phyloP scores from a whole-genome alignment of 495 filamentous ascomycete species.

The Penicillium pancosmium region DNA sequence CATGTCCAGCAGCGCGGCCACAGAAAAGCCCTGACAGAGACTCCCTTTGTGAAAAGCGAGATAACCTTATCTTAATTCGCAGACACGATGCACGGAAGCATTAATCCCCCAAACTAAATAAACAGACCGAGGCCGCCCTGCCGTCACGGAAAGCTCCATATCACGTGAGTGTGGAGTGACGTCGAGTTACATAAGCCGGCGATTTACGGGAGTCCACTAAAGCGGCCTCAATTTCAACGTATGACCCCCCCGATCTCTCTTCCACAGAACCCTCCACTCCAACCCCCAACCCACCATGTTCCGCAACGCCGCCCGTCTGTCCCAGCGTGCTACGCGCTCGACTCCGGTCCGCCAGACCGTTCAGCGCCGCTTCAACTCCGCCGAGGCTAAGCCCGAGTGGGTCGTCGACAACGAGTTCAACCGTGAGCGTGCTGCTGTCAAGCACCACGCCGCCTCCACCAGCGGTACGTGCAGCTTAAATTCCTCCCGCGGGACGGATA shows the following conservation, averaged over 20 bases:
- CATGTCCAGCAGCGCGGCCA: slow-evolving; percentile 21
- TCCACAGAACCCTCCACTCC: slow-evolving; percentile 21
- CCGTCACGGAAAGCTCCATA: slow-evolving; percentile 3
- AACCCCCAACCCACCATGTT: slow-evolving; percentile 55
- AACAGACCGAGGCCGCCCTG: neutral
- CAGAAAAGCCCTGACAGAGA: neutral
- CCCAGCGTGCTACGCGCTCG: slow-evolving; percentile 60
- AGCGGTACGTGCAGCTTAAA: slow-evolving; percentile 60
- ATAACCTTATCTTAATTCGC: neutral
- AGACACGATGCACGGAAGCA: neutral
- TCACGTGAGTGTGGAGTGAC: slow-evolving; percentile 28
- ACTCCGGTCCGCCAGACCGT: slow-evolving; percentile 58
- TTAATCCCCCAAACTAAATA: neutral
- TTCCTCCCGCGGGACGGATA: slow-evolving; percentile 5
- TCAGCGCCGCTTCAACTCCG: slow-evolving; percentile 72
- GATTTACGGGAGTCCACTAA: slow-evolving; percentile 51
- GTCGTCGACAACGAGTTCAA: slow-evolving; percentile 81
- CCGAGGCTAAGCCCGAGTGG: slow-evolving; percentile 50
- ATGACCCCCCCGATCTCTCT: slow-evolving; percentile 30
- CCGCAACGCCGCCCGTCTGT: slow-evolving; percentile 60
- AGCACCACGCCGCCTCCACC: slow-evolving; percentile 80
- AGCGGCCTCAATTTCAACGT: slow-evolving; percentile 38
- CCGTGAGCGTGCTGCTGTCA: slow-evolving; percentile 78
- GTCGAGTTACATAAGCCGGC: slow-evolving; percentile 46
- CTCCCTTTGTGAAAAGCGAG: neutral